These are phyloP conservation scores for Colletotrichum sidae DNA, from an alignment of 2,329 filamentous ascomycete species.

Conservation along the genomic window DNA sequence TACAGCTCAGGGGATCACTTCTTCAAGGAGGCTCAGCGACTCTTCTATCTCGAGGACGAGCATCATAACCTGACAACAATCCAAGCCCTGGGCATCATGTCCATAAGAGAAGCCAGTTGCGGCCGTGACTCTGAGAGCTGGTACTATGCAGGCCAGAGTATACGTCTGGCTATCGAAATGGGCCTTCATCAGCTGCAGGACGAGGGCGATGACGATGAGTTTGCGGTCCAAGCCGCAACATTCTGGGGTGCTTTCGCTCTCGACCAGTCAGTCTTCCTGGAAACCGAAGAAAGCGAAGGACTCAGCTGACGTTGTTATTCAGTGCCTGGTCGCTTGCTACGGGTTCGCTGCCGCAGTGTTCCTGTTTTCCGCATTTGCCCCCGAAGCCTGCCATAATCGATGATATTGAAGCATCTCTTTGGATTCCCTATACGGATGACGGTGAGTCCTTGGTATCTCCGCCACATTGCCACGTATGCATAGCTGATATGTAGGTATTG, in stretches of 20 bases:
- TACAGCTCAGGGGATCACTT: slow-evolving; percentile 79
- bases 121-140: slow-evolving; percentile 80
- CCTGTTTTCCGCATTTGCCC: slow-evolving; percentile 65
- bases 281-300: neutral
- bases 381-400: slow-evolving; percentile 71
- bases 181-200: slow-evolving; percentile 69
- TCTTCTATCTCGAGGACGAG: slow-evolving; percentile 68
- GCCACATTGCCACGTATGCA: neutral
- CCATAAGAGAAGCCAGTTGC: slow-evolving; percentile 78
- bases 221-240: slow-evolving; percentile 69
- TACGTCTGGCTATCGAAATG: slow-evolving; percentile 78
- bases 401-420: slow-evolving; percentile 69
- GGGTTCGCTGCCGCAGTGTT: slow-evolving; percentile 70
- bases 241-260: slow-evolving; percentile 73
- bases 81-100: slow-evolving; percentile 82
- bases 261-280: slow-evolving; percentile 66
- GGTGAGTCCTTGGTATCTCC: slow-evolving; percentile 52
- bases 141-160: slow-evolving; percentile 78
- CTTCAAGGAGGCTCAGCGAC: slow-evolving; percentile 74
- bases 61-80: slow-evolving; percentile 76
- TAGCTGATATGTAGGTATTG: slow-evolving; percentile 13
- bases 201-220: slow-evolving; percentile 63
- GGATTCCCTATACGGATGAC: slow-evolving; percentile 70
- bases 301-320: slow-evolving; percentile 3
- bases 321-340: slow-evolving; percentile 76